These are phyloP conservation scores for Cryptococcus deneoformans DNA, from an alignment of 1,284 basidiomycete genomes.

Conservation along the genomic window DNA sequence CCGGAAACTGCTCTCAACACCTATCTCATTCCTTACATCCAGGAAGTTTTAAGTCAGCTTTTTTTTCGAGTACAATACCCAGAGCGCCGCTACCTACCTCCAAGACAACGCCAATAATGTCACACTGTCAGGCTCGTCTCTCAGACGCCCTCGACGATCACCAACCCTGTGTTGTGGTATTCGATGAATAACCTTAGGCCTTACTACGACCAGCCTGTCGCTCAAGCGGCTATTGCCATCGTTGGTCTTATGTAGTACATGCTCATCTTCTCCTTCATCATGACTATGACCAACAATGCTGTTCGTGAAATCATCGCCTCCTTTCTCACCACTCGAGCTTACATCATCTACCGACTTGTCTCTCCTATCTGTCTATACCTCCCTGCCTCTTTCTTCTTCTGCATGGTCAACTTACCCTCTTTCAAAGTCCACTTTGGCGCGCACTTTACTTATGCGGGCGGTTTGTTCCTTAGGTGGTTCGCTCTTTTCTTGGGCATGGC, in stretches of 20 bases:
- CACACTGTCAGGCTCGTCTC: conserved; percentile 49
- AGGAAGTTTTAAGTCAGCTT: conserved; percentile 27
- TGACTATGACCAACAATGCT: conserved; percentile 52
- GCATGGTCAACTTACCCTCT: conserved; percentile 58
- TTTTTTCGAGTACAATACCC: conserved; percentile 24
- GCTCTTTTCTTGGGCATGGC: conserved; percentile 57
- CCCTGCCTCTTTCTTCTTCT: conserved; percentile 61
- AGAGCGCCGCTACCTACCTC: conserved; percentile 18
- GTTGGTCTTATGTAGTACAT: conserved; percentile 64
- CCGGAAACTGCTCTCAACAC: conserved; percentile 46
- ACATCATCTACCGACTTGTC: conserved; percentile 59
- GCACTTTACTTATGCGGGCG: conserved; percentile 52
- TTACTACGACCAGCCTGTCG: conserved; percentile 61
- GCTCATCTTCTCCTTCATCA: conserved; percentile 53
- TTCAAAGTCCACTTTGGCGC: conserved; percentile 57
- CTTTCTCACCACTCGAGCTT: conserved; percentile 56
- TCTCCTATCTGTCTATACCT: conserved; percentile 61
- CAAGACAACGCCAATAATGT: not conserved
- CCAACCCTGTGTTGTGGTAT: conserved; percentile 55
- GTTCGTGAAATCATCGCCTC: conserved; percentile 50
- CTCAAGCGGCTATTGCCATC: conserved; percentile 62
- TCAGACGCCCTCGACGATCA: conserved; percentile 60
- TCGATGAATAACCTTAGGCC: conserved; percentile 60
- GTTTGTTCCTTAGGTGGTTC: conserved; percentile 72
- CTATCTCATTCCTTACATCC: conserved; percentile 44